Percentiles rank a stretch among this genome's conserved stretches.
Evolutionary conservation across 495 filamentous ascomycete species (phyloP).

Genomic region (Acidomyces sp.): DNA sequence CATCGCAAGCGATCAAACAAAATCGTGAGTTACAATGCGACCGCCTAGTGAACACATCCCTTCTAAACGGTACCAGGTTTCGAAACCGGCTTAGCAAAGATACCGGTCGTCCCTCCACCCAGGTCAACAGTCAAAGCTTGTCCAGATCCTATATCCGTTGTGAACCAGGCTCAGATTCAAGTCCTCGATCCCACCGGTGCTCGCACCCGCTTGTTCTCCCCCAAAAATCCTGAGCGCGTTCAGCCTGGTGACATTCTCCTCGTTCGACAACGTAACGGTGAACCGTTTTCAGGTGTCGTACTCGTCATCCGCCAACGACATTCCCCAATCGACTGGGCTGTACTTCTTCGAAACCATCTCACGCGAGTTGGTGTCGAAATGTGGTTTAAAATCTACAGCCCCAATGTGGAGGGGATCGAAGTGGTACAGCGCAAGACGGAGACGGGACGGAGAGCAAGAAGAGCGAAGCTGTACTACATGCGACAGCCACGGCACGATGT

Average conservation of each 20-base stretch:
- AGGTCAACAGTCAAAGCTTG: conserved; percentile 23
- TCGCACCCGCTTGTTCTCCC: conserved; percentile 67
- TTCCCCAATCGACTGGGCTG: conserved; percentile 67
- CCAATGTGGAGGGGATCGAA: conserved; percentile 81
- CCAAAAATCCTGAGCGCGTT: conserved; percentile 57
- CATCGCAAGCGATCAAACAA: conserved; percentile 17
- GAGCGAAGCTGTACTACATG: conserved; percentile 86
- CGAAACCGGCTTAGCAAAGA: conserved; percentile 14
- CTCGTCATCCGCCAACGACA: conserved; percentile 60
- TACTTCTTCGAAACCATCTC: conserved; percentile 72
- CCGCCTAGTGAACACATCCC: not conserved
- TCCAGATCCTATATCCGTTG: conserved; percentile 44
- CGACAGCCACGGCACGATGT: conserved; percentile 58
- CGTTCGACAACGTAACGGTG: conserved; percentile 66
- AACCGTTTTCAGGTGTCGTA: conserved; percentile 80
- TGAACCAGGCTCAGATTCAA: conserved; percentile 52
- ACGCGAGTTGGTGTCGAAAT: conserved; percentile 85
- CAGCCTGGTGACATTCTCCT: conserved; percentile 81
- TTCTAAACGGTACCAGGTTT: conserved; percentile 6
- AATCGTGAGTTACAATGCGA: conserved; percentile 6
- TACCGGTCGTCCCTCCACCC: conserved; percentile 19
- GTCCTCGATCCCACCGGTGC: conserved; percentile 72
- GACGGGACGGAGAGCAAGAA: conserved; percentile 56
- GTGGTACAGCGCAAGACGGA: conserved; percentile 65
- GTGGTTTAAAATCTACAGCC: conserved; percentile 89